Base-by-base conservation (phyloP, 192 early-diverging fungal species). In the Thamnidium elegans region DNA sequence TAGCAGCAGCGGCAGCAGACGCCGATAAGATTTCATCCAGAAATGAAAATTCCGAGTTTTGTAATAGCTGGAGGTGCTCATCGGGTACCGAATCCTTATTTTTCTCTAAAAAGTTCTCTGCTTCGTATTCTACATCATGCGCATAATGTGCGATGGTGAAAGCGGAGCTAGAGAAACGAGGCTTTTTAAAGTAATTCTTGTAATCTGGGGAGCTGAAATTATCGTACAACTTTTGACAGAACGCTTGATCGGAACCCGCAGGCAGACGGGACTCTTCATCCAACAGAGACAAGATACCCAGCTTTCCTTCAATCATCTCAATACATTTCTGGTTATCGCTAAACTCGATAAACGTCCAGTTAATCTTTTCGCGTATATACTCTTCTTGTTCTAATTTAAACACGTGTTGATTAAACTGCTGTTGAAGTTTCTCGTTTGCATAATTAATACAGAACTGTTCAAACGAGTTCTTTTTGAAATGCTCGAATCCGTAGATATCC, bases 331-430 rank as follows among this genome's bases (percentile, higher is more conserved):
- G 94, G 73, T 99, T 99, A 78, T 99, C 97, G 71, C 93, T 94
- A 77, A 98, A 99, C 62, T 98, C 94, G 58, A 99, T 97, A 63
- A 97, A 97, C 15, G 90, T 94, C 97, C 97, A 99, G 75, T 91
- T 87, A 73, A 99, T 93, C 77, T 97, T 82, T 73, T 99, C 97
- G 45, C 90, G 90, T 54, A 94, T 82, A 69, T 99, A 99, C 77
- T 98, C 96, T 73, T 99, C 94, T 79, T 99, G 97, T 73, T 97
- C 94, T 48, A 99, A 84, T 84, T 97, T 96, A 83, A 99, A 99
- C 13, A 99, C 96, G 73, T 99, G 97, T 58, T 89, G 88, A 79
- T 96, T 99, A 78, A 99, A 99, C 77, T 79, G 92, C 77, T 98
- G 95, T 78, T 99, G 97, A 55, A 99, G 79, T 77, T 99, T 99